Evolutionary conservation across 2,329 filamentous ascomycete genomes (phyloP).

Genomic region (Diaporthe vaccinii): DNA sequence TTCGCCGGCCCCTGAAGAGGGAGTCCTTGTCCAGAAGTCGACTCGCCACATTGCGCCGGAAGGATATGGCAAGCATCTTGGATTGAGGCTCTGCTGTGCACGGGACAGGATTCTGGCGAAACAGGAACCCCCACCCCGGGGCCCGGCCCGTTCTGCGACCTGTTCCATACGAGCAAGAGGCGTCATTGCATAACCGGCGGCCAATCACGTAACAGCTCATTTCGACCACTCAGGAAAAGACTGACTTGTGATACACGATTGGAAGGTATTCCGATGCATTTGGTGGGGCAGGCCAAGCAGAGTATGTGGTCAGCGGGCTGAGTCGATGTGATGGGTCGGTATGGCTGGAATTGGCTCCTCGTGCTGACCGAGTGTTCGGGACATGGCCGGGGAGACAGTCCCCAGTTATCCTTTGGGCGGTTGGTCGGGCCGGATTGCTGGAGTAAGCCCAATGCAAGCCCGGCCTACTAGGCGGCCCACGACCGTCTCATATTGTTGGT

Average conservation of each 20-base stretch:
- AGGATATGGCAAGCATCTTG: not conserved
- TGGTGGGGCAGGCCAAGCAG: not conserved
- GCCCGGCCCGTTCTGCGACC: slow-evolving; percentile 21
- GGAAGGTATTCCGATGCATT: not conserved
- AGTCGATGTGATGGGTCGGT: not conserved
- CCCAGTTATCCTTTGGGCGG: not conserved
- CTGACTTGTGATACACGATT: too few species aligned
- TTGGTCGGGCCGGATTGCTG: not conserved
- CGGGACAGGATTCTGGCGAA: not conserved
- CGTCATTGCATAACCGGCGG: not conserved
- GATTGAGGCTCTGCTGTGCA: slow-evolving; percentile 10
- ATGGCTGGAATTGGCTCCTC: not conserved
- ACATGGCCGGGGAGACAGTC: not conserved
- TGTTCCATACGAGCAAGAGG: not conserved
- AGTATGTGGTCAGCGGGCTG: not conserved
- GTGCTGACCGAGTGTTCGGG: not conserved
- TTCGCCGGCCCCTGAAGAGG: too few species aligned
- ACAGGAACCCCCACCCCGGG: not conserved
- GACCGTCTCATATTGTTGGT: not conserved
- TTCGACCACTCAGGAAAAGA: not conserved
- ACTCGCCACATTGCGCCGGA: not conserved
- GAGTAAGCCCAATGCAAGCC: not conserved
- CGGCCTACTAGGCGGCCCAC: not conserved
- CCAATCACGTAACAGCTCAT: not conserved
- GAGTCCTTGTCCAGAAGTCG: not conserved